phyloP scores from a whole-genome alignment of 2,329 filamentous ascomycete species.

The Pestalotiopsis sp. region DNA sequence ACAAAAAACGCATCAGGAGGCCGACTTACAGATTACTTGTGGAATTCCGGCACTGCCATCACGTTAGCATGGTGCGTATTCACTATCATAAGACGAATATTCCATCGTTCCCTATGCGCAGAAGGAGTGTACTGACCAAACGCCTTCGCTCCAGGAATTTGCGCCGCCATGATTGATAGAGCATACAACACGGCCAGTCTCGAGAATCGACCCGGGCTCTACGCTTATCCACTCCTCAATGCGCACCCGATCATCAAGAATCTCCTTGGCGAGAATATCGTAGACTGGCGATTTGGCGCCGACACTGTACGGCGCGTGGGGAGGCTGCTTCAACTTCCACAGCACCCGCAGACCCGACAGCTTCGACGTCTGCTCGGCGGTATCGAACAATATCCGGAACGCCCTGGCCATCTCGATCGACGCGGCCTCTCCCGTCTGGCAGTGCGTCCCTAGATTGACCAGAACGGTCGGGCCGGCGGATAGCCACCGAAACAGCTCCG shows the following conservation, averaged over 20 bases:
- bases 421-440: slow-evolving; percentile 28
- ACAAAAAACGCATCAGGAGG: background rate
- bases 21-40: slow-evolving; percentile 30
- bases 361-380: slow-evolving; percentile 25
- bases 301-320: slow-evolving; percentile 7
- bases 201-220: background rate
- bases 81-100: too few relatives aligned
- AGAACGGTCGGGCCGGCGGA: slow-evolving; percentile 16
- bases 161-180: slow-evolving; percentile 39
- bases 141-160: slow-evolving; percentile 28
- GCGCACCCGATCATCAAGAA: background rate
- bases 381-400: slow-evolving; percentile 33
- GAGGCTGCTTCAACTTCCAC: slow-evolving; percentile 35
- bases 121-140: background rate
- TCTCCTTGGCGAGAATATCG: slow-evolving; percentile 18
- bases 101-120: background rate
- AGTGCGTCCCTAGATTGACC: slow-evolving; percentile 31
- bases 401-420: slow-evolving; percentile 35
- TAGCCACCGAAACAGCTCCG: slow-evolving; percentile 20
- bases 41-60: slow-evolving; percentile 17
- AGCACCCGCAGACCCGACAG: slow-evolving; percentile 33
- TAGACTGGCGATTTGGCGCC: slow-evolving; percentile 14
- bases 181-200: slow-evolving; percentile 28
- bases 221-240: background rate
- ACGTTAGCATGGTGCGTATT: background rate